Percentiles rank a stretch among this genome's conserved stretches.
phyloP scores from a whole-genome alignment of 345 rosid species.

The Salix exigua region DNA sequence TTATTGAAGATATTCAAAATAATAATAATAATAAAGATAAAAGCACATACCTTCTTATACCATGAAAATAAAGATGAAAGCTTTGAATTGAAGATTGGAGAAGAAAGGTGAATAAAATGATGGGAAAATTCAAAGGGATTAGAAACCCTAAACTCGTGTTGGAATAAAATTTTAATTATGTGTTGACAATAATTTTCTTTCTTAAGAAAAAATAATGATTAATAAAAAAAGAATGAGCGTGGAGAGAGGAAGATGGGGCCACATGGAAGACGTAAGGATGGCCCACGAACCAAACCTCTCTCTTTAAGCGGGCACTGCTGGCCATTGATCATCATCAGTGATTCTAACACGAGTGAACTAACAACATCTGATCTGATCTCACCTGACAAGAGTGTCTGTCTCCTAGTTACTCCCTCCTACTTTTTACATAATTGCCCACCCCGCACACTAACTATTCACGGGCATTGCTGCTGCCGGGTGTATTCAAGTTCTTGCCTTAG shows the following conservation, averaged over 20 bases:
- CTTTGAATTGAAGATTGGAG: slow-evolving; percentile 22
- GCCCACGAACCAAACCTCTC: not conserved
- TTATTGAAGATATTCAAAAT: not conserved
- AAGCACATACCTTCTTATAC: slow-evolving; percentile 40
- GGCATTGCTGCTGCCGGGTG: too few relatives aligned
- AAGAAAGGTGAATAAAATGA: not conserved
- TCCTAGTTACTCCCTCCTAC: not conserved
- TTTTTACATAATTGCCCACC: not conserved
- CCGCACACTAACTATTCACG: too few relatives aligned
- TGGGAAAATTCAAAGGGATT: slow-evolving; percentile 21
- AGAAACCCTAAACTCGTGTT: slow-evolving; percentile 38
- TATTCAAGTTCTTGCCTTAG: too few relatives aligned
- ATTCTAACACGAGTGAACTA: not conserved
- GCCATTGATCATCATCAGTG: slow-evolving; percentile 10
- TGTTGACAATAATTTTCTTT: not conserved
- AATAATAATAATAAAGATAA: not conserved
- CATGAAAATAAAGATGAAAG: slow-evolving; percentile 16
- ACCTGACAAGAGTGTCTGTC: not conserved
- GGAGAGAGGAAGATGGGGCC: slow-evolving; percentile 13
- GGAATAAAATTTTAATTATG: not conserved
- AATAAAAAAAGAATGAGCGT: not conserved
- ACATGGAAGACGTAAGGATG: slow-evolving; percentile 3
- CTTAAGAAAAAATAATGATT: not conserved
- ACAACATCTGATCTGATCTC: not conserved
- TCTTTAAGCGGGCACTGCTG: slow-evolving; percentile 6